Evolutionary conservation across 2,329 filamentous ascomycete species (phyloP).

Genomic region (Chrysoporthe austroafricana): DNA sequence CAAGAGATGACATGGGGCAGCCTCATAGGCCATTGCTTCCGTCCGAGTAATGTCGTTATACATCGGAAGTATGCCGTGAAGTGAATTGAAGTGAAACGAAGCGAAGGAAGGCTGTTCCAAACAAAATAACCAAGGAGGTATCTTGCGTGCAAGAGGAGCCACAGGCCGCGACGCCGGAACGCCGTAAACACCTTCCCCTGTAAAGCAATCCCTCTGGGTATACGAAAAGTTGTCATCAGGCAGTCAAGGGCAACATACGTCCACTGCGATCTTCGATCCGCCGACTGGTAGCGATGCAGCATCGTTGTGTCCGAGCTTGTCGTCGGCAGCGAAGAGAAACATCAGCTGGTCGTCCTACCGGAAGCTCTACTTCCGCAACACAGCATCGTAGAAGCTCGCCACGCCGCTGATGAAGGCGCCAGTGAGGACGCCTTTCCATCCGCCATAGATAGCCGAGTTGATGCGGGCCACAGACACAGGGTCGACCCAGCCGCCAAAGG

Average conservation of each 20-base stretch:
- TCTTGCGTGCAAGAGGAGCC: slow-evolving; percentile 21
- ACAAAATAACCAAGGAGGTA: slow-evolving; percentile 23
- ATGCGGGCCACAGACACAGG: slow-evolving; percentile 64
- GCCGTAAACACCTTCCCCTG: slow-evolving; percentile 24
- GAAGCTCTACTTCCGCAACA: slow-evolving; percentile 64
- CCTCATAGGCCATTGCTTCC: background rate
- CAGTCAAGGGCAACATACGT: background rate
- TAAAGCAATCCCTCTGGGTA: slow-evolving; percentile 17
- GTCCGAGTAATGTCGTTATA: background rate
- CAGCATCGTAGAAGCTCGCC: slow-evolving; percentile 76
- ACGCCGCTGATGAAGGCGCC: slow-evolving; percentile 70
- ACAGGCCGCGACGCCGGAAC: slow-evolving; percentile 26
- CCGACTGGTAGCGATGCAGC: background rate
- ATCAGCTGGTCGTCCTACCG: background rate
- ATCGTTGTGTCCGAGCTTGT: background rate
- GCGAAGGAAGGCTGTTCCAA: slow-evolving; percentile 3
- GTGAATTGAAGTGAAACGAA: background rate
- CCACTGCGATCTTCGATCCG: background rate
- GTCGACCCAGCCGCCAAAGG: slow-evolving; percentile 65
- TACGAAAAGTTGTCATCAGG: slow-evolving; percentile 4
- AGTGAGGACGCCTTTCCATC: slow-evolving; percentile 70
- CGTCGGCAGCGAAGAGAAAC: slow-evolving; percentile 5
- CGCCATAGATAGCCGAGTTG: slow-evolving; percentile 69
- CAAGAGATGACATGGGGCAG: background rate
- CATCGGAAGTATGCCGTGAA: too few species aligned